A percentile compares a stretch with the other conserved stretches of the same genome.
phyloP scores from a whole-genome alignment of 352 stramenopile species.

The Phytophthora multivora region DNA sequence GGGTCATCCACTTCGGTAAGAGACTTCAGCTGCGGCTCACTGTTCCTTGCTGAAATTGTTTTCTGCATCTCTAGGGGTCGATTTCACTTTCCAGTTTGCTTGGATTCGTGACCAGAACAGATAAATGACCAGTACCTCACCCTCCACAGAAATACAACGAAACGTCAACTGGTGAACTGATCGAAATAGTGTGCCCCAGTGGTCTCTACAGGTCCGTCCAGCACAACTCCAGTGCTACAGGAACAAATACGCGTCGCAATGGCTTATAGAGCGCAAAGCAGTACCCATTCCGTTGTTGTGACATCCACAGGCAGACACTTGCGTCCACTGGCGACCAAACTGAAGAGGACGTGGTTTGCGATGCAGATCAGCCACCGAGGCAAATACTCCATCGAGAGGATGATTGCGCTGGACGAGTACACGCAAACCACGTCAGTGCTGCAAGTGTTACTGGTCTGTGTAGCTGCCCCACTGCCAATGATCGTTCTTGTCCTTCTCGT shows the following conservation, averaged over 20 bases:
- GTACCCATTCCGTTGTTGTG: slow-evolving; percentile 2
- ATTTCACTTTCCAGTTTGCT: slow-evolving; percentile 31
- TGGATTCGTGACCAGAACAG: slow-evolving; percentile 14
- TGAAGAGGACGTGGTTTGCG: slow-evolving; percentile 16
- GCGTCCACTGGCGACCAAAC: background rate
- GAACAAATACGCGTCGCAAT: no score
- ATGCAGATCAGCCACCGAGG: slow-evolving; percentile 28
- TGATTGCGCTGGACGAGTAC: slow-evolving; percentile 12
- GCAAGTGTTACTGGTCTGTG: slow-evolving; percentile 14
- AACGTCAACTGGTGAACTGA: no score
- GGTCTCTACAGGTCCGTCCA: no score
- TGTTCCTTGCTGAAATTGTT: background rate
- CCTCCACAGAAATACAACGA: background rate
- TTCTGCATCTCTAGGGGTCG: slow-evolving; percentile 15
- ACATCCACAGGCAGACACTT: background rate
- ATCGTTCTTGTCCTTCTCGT: slow-evolving; percentile 2
- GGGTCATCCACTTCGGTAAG: slow-evolving; percentile 36
- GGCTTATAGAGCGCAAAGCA: background rate
- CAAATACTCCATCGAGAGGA: slow-evolving; percentile 25
- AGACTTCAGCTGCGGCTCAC: background rate
- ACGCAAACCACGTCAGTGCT: slow-evolving; percentile 10
- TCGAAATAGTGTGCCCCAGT: no score
- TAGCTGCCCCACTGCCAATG: slow-evolving; percentile 19
- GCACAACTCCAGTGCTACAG: no score
- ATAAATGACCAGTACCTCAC: background rate